These are phyloP conservation scores for Eucalyptus albens DNA, from an alignment of 345 rosid genomes.

Conservation along the genomic window DNA sequence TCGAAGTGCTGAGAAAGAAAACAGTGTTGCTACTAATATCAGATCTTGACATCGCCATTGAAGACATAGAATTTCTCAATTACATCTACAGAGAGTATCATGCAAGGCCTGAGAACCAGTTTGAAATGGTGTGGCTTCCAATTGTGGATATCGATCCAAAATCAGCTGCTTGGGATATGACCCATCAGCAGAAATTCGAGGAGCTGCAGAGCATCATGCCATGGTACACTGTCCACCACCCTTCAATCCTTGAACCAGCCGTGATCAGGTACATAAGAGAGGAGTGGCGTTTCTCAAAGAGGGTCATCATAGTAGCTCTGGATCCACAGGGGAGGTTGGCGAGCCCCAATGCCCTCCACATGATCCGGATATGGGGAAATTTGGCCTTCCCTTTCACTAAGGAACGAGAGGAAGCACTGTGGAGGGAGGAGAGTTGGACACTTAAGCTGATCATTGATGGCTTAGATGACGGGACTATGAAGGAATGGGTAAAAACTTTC, in stretches of 20 bases:
- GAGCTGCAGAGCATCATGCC: constrained; percentile 4
- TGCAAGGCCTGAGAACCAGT: background rate
- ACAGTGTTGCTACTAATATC: constrained; percentile 16
- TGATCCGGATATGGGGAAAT: constrained; percentile 14
- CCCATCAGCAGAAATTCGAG: constrained; percentile 4
- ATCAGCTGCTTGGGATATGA: constrained; percentile 5
- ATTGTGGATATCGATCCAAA: constrained; percentile 8
- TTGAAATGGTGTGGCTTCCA: constrained; percentile 36
- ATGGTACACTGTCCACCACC: constrained; percentile 14
- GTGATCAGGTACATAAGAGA: constrained; percentile 15
- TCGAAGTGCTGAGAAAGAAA: constrained; percentile 6
- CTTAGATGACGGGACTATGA: background rate
- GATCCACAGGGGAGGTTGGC: constrained; percentile 9
- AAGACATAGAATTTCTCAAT: constrained; percentile 13
- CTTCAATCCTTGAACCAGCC: constrained; percentile 6
- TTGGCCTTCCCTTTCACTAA: constrained; percentile 5
- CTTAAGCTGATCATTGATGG: constrained; percentile 1
- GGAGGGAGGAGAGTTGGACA: constrained; percentile 11
- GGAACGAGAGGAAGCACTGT: constrained; percentile 2
- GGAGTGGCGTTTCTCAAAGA: constrained; percentile 7
- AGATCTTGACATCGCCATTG: constrained; percentile 14
- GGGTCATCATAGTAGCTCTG: constrained; percentile 8
- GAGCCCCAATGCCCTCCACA: constrained; percentile 5
- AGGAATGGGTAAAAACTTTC: constrained; percentile 5
- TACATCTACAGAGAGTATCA: constrained; percentile 2